Conservation (phyloP, 352 stramenopile genomes). For the Phytophthora litchii region DNA sequence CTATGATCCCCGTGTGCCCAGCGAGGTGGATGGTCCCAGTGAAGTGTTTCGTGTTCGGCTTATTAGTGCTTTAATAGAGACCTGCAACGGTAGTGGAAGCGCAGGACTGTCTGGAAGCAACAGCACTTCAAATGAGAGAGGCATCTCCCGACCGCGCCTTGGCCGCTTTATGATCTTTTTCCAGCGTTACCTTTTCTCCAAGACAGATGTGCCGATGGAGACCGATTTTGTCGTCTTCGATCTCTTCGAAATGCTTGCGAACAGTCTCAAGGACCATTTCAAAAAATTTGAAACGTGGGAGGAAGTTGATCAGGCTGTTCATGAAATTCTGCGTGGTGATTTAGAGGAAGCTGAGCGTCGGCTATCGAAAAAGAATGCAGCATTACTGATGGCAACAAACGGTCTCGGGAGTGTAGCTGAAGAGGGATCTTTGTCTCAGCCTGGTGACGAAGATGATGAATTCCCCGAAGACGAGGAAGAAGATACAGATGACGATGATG, state of each 20-base stretch:
- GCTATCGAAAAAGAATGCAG: constrained; percentile 66
- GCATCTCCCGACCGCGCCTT: constrained; percentile 86
- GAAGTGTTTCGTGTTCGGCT: constrained; percentile 95
- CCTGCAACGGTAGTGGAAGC: constrained; percentile 53
- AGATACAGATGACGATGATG: constrained; percentile 49
- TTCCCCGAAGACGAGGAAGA: constrained; percentile 58
- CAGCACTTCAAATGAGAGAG: constrained; percentile 70
- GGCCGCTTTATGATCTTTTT: constrained; percentile 93
- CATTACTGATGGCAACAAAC: constrained; percentile 38
- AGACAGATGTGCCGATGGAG: constrained; percentile 93
- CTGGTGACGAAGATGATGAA: constrained; percentile 49
- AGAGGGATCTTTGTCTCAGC: constrained; percentile 42
- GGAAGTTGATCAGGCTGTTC: constrained; percentile 64
- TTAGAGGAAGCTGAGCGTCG: constrained; percentile 72
- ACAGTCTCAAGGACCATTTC: constrained; percentile 71
- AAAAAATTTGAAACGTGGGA: constrained; percentile 79
- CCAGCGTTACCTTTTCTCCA: constrained; percentile 97
- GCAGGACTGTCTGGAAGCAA: constrained; percentile 5
- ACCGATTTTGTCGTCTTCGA: constrained; percentile 93
- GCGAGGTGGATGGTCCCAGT: constrained; percentile 87
- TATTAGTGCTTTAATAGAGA: constrained; percentile 93
- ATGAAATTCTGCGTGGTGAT: constrained; percentile 63
- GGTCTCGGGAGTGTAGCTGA: constrained; percentile 38
- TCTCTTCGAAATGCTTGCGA: constrained; percentile 68
- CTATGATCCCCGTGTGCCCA: constrained; percentile 90